Percentiles rank a stretch among this genome's conserved stretches.
Evolutionary conservation across 1,284 basidiomycete genomes (phyloP).

Genomic region (Ustilago sp.): DNA sequence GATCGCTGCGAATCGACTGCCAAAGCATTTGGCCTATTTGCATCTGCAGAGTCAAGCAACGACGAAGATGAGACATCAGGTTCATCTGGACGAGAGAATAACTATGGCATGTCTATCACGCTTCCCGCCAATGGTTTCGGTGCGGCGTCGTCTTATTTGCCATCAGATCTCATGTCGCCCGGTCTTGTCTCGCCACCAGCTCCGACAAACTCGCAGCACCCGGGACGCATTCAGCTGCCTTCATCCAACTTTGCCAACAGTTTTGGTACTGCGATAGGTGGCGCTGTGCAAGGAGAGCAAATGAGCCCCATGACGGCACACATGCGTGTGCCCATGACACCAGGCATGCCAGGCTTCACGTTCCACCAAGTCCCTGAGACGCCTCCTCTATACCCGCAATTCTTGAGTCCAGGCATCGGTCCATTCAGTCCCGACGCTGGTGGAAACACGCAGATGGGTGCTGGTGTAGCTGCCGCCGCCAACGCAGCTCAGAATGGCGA

Average conservation of each 20-base stretch:
- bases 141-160: constrained; percentile 41
- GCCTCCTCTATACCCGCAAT: constrained; percentile 69
- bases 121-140: constrained; percentile 37
- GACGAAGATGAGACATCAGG: neutral
- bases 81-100: constrained; percentile 10
- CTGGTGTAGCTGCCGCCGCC: neutral
- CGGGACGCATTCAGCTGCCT: constrained; percentile 62
- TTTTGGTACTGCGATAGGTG: constrained; percentile 16
- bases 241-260: constrained; percentile 39
- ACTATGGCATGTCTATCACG: constrained; percentile 46
- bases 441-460: constrained; percentile 49
- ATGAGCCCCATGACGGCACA: constrained; percentile 43
- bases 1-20: constrained; percentile 11
- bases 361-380: constrained; percentile 70
- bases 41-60: constrained; percentile 2
- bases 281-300: constrained; percentile 8
- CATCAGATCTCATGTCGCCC: constrained; percentile 53
- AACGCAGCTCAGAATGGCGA: constrained; percentile 6
- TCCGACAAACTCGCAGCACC: constrained; percentile 43
- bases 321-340: constrained; percentile 68
- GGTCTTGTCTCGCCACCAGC: constrained; percentile 41
- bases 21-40: constrained; percentile 20
- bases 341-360: constrained; percentile 71
- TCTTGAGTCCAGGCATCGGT: constrained; percentile 69
- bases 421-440: constrained; percentile 60